Evolutionary conservation across 1,284 basidiomycete species (phyloP).

Genomic region (Sporisorium sorghi): DNA sequence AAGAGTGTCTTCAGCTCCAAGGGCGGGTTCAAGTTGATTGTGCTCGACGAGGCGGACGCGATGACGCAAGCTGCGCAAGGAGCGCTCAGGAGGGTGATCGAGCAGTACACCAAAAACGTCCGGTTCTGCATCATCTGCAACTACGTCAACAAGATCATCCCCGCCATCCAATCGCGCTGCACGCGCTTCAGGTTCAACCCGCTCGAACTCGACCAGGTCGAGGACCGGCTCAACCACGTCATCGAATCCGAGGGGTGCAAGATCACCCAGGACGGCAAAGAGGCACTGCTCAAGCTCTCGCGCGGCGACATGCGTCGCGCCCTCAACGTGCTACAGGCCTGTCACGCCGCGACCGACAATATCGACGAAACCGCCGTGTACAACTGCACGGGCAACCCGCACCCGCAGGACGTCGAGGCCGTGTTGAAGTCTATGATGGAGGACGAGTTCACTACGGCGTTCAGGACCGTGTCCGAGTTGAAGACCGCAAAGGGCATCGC

Average conservation of each 20-base stretch:
- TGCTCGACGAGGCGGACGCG: constrained; percentile 99
- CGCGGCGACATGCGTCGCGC: constrained; percentile 98
- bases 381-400: constrained; percentile 95
- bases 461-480: constrained; percentile 83
- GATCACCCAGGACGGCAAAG: constrained; percentile 84
- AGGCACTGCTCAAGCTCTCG: constrained; percentile 89
- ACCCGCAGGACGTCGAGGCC: constrained; percentile 90
- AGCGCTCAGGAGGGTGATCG: constrained; percentile 93
- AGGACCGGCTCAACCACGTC: constrained; percentile 82
- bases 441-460: constrained; percentile 94
- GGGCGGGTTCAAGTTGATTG: constrained; percentile 86
- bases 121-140: constrained; percentile 99
- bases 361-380: constrained; percentile 93
- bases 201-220: constrained; percentile 84
- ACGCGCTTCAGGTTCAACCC: constrained; percentile 97
- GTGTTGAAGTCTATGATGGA: constrained; percentile 96
- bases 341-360: constrained; percentile 90
- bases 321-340: constrained; percentile 94
- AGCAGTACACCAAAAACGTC: constrained; percentile 98
- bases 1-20: constrained; percentile 78
- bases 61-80: constrained; percentile 99
- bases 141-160: constrained; percentile 99
- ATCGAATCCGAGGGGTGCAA: constrained; percentile 87
- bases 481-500: constrained; percentile 94
- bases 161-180: constrained; percentile 97